Base-by-base conservation (phyloP, 163 green algal genomes). In the Picocystis sp. region DNA sequence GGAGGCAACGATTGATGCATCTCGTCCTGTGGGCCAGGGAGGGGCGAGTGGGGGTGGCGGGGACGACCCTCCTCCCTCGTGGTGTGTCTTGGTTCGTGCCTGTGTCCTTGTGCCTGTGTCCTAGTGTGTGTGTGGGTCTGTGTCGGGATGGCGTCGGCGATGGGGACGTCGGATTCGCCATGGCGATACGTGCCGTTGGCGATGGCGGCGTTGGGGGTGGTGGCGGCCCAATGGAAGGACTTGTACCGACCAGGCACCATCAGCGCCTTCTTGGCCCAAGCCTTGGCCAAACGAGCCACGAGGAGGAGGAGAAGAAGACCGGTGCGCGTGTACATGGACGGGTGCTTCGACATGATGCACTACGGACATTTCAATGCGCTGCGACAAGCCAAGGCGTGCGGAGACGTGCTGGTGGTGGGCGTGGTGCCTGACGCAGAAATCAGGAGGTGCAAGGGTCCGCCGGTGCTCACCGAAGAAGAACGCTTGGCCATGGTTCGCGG, bases 331-430 rank as follows among this genome's bases (percentile, higher is more conserved):
- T 98, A 97, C 71, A 86, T 97, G 73, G 91, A 99, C 60, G 91
- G 91, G 15, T 99, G 91, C 71, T 99, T 99, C 61, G 91, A 99
- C 67, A 86, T 96, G 76, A 95, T 97, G 88, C 91, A 99, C 61
- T 97, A 95, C 56, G 91, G 91, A 0, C 91, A 99, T 67, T 86
- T 87, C 13, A 99, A 99, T 66, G 91, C 91, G 1, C 72, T 99
- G 55, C 69, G 90, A 1, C 89, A 95, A 73, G 86, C 87, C 11
- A 75, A 75, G 46, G 69, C 74, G n/a, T 60, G 88, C 52, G 89
- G 89, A 5, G 87, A 97, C 56, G 62, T 87, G 61, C 72, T 98
- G 52, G 81, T 96, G 12, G 76, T 99, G 42, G 90, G 90, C 0
- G 63, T 99, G 14, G 85, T 97, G 19, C 81, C 84, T 1, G 90